Evolutionary conservation across 768 basidiomycete species (phyloP), one percentile per base, ranked within the genome.

Genomic region (Pleurotus giganteus): DNA sequence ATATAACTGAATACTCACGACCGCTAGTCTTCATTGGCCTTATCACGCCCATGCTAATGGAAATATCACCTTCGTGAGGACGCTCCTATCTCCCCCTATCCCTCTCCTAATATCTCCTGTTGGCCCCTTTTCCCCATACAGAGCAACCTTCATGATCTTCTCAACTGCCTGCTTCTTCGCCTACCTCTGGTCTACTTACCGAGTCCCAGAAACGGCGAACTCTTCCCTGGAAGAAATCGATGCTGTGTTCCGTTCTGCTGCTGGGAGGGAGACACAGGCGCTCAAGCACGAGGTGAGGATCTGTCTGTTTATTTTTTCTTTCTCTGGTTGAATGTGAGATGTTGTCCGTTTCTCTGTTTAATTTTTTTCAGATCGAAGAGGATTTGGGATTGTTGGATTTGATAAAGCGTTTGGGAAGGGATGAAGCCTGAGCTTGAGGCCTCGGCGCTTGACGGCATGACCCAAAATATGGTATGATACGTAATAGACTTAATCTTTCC

Each of bases 171-270:
- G 88, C 63, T 76, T 83, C 49, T 58, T 76, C 9, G 89, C 82
- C 0, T 87, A 88, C 58, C 58, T 90, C 37, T 92, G 90, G 89
- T 75, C 85, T 24, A 86, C 81, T 4, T 75, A 82, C 56, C 53
- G 70, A 56, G 84, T 92, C 0, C 90, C 89, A 2, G 89, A 92
- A 70, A 92, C 89, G 12, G 87, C 88, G 24, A 84, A 85, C 56
- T 71, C 89, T 3, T 83, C 88, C 5, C 68, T 91, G 0, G 90
- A 92, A 60, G 88, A 89, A 64, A 83, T 91, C 45, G 89, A 92
- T 63, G 74, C 68, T 5, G 69, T 90, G 9, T 91, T 91, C 61
- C 74, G 73, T 36, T 81, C 82, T 1, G 71, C 77, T n/a, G 83
- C 75, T 13, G 85, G 80, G 0, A 70, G 61, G 34, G 83, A 84